These are phyloP conservation scores for Penicillium fimorum DNA, from an alignment of 495 filamentous ascomycete genomes.

Conservation along the genomic window DNA sequence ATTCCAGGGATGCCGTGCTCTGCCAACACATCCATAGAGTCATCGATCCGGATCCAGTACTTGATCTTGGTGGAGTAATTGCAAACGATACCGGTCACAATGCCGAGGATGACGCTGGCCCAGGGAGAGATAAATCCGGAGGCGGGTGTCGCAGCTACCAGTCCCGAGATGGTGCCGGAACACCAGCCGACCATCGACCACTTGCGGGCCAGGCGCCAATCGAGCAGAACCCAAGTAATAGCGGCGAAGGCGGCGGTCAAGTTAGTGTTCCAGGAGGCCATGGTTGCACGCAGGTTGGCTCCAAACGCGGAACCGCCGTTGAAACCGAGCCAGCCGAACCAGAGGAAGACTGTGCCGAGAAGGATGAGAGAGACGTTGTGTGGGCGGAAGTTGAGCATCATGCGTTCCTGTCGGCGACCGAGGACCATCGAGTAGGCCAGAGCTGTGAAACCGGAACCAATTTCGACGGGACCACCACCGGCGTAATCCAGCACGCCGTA, in stretches of 20 bases:
- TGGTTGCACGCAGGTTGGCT: conserved; percentile 88
- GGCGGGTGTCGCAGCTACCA: conserved; percentile 89
- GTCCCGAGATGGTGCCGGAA: conserved; percentile 85
- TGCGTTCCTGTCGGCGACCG: conserved; percentile 95
- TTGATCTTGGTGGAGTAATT: conserved; percentile 98
- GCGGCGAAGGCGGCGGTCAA: conserved; percentile 85
- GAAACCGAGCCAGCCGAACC: conserved; percentile 99
- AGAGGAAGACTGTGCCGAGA: conserved; percentile 90
- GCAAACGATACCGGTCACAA: conserved; percentile 80
- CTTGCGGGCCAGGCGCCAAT: conserved; percentile 92
- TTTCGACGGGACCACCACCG: conserved; percentile 96
- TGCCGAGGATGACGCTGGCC: conserved; percentile 80
- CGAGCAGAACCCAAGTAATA: conserved; percentile 87
- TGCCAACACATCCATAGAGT: conserved; percentile 96
- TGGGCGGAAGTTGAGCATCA: conserved; percentile 94
- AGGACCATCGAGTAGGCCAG: conserved; percentile 94
- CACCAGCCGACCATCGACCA: conserved; percentile 99
- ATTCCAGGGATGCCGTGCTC: conserved; percentile 97
- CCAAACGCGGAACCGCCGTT: conserved; percentile 98
- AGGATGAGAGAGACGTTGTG: conserved; percentile 98
- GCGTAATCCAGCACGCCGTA: conserved; percentile 97
- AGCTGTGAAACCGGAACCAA: conserved; percentile 87
- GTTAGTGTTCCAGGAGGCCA: conserved; percentile 98
- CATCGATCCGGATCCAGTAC: conserved; percentile 92
- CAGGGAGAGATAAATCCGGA: conserved; percentile 87